Evolutionary conservation across 2,329 filamentous ascomycete genomes (phyloP).

Genomic region (Drechslerella dactyloides): DNA sequence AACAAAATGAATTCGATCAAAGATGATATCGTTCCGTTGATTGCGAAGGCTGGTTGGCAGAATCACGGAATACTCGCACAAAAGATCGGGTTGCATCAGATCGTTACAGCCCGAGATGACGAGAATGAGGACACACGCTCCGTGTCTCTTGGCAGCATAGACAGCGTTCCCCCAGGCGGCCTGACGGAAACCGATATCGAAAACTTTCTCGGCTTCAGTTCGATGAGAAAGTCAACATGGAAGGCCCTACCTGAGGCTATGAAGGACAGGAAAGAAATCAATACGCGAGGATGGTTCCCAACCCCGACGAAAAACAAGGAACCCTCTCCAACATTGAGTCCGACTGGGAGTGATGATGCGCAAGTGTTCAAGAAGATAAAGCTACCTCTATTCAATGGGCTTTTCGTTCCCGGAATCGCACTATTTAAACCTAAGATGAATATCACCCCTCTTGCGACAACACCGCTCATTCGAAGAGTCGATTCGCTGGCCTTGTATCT

Average conservation of each 20-base stretch:
- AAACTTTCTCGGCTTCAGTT: conserved; percentile 51
- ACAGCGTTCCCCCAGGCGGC: conserved; percentile 53
- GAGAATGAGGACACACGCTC: conserved; percentile 17
- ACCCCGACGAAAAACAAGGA: conserved; percentile 20
- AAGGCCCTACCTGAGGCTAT: conserved; percentile 1
- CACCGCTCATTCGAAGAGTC: conserved; percentile 80
- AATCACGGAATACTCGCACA: conserved; percentile 68
- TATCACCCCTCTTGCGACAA: conserved; percentile 57
- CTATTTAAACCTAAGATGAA: conserved; percentile 47
- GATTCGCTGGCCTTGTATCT: conserved; percentile 85
- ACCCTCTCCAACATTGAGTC: conserved; percentile 25
- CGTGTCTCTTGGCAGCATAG: conserved; percentile 40
- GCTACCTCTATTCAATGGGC: conserved; percentile 26
- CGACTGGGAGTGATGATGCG: conserved; percentile 18
- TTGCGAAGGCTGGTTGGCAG: conserved; percentile 95
- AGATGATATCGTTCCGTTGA: conserved; percentile 92
- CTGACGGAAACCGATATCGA: conserved; percentile 54
- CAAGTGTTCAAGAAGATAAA: conserved; percentile 43
- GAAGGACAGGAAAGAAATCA: conserved; percentile 38
- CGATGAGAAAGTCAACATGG: conserved; percentile 32
- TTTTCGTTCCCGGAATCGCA: conserved; percentile 35
- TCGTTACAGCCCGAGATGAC: conserved; percentile 63
- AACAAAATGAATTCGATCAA: conserved; percentile 84
- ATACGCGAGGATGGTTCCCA: conserved; percentile 48
- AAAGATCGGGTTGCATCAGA: conserved; percentile 74